These are phyloP conservation scores for Suhomyces chickasaworum DNA, from an alignment of 1,139 yeast species.

Conservation along the genomic window DNA sequence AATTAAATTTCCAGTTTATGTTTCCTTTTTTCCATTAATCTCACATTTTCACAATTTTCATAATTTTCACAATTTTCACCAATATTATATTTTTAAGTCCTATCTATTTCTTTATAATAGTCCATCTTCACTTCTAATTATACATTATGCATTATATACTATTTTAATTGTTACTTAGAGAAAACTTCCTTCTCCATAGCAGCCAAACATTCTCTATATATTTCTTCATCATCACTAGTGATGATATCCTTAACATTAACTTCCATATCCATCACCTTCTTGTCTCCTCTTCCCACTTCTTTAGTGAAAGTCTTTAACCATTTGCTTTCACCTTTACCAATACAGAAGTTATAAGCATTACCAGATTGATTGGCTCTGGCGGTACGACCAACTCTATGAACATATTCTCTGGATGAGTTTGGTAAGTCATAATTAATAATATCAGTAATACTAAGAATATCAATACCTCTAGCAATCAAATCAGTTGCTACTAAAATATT, in stretches of 20 bases:
- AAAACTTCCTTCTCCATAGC: conserved; percentile 29
- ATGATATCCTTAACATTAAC: conserved; percentile 24
- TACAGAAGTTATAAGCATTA: conserved; percentile 65
- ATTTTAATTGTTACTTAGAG: neutral
- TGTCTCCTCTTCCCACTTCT: conserved; percentile 38
- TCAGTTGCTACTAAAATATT: conserved; percentile 82
- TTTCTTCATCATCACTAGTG: conserved; percentile 28
- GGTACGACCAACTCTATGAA: conserved; percentile 95
- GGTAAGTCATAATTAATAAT: conserved; percentile 93
- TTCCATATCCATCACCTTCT: conserved; percentile 27
- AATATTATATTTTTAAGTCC: too few species aligned
- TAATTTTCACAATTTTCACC: too few species aligned
- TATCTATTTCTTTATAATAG: too few species aligned
- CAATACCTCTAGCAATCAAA: conserved; percentile 92
- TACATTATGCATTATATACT: neutral
- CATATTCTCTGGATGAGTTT: conserved; percentile 83
- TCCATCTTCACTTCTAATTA: too few species aligned
- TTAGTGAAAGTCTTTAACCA: conserved; percentile 60
- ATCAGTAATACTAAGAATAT: conserved; percentile 66
- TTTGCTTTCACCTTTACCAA: conserved; percentile 74
- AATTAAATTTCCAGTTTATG: neutral
- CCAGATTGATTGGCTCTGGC: conserved; percentile 89
- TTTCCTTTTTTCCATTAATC: neutral
- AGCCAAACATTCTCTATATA: conserved; percentile 29
- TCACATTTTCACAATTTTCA: too few species aligned